phyloP scores from a whole-genome alignment of 805 yeast species.

The Suhomyces kilbournensis region DNA sequence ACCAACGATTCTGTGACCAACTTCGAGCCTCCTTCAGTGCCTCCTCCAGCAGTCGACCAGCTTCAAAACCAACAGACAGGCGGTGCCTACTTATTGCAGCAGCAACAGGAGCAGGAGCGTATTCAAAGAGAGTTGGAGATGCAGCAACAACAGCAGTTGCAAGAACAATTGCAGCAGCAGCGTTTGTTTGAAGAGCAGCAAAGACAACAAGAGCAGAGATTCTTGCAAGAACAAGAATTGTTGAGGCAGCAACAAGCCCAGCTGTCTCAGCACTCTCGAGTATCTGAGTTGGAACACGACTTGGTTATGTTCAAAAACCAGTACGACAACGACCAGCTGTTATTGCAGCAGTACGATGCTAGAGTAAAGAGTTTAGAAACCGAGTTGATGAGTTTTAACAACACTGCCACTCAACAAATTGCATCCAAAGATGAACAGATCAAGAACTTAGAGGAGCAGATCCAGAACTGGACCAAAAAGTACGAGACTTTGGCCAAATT shows the following conservation, averaged over 20 bases:
- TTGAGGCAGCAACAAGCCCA: conserved; percentile 64
- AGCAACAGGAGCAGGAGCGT: conserved; percentile 59
- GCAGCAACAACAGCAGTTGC: conserved; percentile 65
- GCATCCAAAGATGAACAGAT: conserved; percentile 75
- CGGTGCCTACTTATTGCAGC: conserved; percentile 44
- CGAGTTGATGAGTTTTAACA: conserved; percentile 60
- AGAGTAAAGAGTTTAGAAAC: conserved; percentile 78
- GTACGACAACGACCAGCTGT: conserved; percentile 78
- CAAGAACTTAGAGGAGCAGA: conserved; percentile 66
- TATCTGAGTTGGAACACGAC: conserved; percentile 80
- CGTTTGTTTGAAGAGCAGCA: conserved; percentile 74
- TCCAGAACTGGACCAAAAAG: conserved; percentile 74
- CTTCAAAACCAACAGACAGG: conserved; percentile 49
- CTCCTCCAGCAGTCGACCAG: conserved; percentile 38
- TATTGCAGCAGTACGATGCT: conserved; percentile 83
- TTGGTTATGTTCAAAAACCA: conserved; percentile 71
- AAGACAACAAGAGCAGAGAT: conserved; percentile 62
- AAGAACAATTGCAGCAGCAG: conserved; percentile 66
- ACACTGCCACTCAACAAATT: conserved; percentile 68
- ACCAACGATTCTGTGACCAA: conserved; percentile 19
- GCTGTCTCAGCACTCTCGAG: conserved; percentile 68
- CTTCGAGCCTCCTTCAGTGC: conserved; percentile 28
- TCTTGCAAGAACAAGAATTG: conserved; percentile 62
- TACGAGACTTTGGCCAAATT: conserved; percentile 87
- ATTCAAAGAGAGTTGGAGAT: conserved; percentile 61